Base-by-base conservation (phyloP, 2,329 filamentous ascomycete genomes). In the Lachnellula hyalina region DNA sequence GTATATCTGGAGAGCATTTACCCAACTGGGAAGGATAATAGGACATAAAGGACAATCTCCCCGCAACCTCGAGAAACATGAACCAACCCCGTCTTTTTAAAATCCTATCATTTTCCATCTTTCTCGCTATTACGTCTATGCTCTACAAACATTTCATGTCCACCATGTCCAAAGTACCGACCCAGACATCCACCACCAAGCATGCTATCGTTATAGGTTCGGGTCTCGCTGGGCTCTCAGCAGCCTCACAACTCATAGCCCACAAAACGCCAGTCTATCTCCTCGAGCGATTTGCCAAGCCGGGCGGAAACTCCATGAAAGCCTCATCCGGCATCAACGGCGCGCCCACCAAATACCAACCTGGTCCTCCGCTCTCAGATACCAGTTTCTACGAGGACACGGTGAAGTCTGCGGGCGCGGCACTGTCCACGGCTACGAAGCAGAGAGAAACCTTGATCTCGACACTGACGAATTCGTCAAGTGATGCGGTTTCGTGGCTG, bases 321-420 rank as follows among this genome's bases (percentile, higher is more conserved):
- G 83, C 83, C 0, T 86, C 83, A 0, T 85, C 82, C 0, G 83
- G 83, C 0, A 86, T 86, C 68, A 86, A 85, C 60, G 83, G 81
- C 6, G 81, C 81, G 0, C 75, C 76, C 0, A 86, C 83, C 0
- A 73, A 72, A 3, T 85, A 80, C 58, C 84, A 87, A 64, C 67
- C 68, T 11, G 69, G 2, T 51, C 64, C 41, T 64, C 70, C n/a
- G 63, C 72, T 44, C 60, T 67, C 21, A 59, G 64, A 21, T 73
- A 77, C 44, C 65, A 70, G 1, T 0, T 85, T 84, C 62, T 78
- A 75, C 60, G 66, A 72, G 25, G 83, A 86, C 67, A 85, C 83
- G 0, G 62, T 83, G 7, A 72, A 69, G 21, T 86, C 83, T 0
- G 83, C 80, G 0, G 83, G 83, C 1, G 47, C 53, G 4, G 61